These are phyloP conservation scores for Skeletonema costatum DNA, from an alignment of 108 stramenopile species.

Conservation along the genomic window DNA sequence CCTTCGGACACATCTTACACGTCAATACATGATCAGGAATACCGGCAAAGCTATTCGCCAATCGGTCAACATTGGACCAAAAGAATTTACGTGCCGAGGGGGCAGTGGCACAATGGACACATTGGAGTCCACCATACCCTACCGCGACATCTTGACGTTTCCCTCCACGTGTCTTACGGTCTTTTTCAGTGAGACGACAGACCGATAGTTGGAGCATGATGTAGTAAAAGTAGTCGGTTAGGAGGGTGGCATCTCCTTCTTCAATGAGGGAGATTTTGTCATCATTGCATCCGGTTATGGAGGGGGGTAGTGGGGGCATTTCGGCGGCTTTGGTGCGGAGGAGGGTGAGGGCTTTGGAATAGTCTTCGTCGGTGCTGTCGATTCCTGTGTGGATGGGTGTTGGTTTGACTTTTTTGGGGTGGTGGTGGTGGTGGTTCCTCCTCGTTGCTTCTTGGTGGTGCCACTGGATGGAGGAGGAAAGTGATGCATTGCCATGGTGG, in stretches of 20 bases:
- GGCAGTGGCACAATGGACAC: slow-evolving; percentile 68
- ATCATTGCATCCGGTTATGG: slow-evolving; percentile 17
- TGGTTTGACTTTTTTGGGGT: slow-evolving; percentile 1
- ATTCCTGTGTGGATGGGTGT: slow-evolving; percentile 34
- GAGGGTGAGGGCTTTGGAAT: slow-evolving; percentile 19
- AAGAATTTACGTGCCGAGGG: slow-evolving; percentile 82
- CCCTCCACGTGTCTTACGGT: slow-evolving; percentile 85
- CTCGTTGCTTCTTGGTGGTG: neutral
- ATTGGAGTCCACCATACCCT: slow-evolving; percentile 87
- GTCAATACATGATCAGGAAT: slow-evolving; percentile 85
- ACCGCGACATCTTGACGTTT: slow-evolving; percentile 80
- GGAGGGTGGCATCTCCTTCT: slow-evolving; percentile 32
- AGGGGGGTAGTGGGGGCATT: neutral
- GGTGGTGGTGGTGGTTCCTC: neutral
- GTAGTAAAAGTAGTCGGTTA: slow-evolving; percentile 86
- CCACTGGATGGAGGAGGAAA: neutral
- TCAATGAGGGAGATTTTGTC: slow-evolving; percentile 20
- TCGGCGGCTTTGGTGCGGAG: slow-evolving; percentile 9
- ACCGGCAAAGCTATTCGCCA: slow-evolving; percentile 89
- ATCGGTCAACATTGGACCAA: slow-evolving; percentile 86
- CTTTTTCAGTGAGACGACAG: slow-evolving; percentile 78
- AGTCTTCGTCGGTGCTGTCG: slow-evolving; percentile 22
- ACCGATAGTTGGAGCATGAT: slow-evolving; percentile 83
- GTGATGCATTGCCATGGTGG: slow-evolving; percentile 1
- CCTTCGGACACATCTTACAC: slow-evolving; percentile 71